These are phyloP conservation scores for Pseudogymnoascus sp. DNA, from an alignment of 2,329 filamentous ascomycete species.

Conservation along the genomic window DNA sequence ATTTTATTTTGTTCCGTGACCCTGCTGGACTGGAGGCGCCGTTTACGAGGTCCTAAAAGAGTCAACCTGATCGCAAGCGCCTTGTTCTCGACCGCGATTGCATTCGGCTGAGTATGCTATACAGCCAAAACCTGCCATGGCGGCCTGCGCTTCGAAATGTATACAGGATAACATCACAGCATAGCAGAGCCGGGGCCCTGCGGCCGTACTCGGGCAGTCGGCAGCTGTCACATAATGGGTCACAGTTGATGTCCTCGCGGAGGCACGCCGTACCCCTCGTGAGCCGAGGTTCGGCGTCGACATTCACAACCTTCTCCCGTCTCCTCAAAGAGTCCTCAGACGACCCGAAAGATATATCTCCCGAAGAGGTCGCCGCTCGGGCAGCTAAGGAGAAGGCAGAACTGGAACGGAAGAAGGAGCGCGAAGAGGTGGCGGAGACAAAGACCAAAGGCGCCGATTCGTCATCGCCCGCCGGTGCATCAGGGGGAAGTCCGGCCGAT, in stretches of 20 bases:
- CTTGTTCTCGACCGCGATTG: background rate
- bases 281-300: conserved; percentile 35
- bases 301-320: conserved; percentile 42
- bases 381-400: conserved; percentile 31
- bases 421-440: conserved; percentile 35
- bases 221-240: conserved; percentile 11
- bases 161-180: conserved; percentile 17
- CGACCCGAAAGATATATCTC: conserved; percentile 32
- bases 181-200: conserved; percentile 14
- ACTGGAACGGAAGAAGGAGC: conserved; percentile 30
- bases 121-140: conserved; percentile 58
- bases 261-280: background rate
- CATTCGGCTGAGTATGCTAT: conserved; percentile 45
- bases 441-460: conserved; percentile 22
- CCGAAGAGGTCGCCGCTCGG: conserved; percentile 35
- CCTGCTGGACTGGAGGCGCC: conserved; percentile 1
- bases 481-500: conserved; percentile 24
- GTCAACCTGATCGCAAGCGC: background rate
- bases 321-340: conserved; percentile 34
- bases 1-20: background rate
- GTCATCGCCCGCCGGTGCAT: conserved; percentile 14
- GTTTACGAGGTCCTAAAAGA: background rate
- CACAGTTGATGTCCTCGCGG: conserved; percentile 12
- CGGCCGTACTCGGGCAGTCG: conserved; percentile 20
- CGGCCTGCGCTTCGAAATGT: conserved; percentile 41